phyloP scores from a whole-genome alignment of 495 filamentous ascomycete genomes.

The Trichoderma asperelloides region DNA sequence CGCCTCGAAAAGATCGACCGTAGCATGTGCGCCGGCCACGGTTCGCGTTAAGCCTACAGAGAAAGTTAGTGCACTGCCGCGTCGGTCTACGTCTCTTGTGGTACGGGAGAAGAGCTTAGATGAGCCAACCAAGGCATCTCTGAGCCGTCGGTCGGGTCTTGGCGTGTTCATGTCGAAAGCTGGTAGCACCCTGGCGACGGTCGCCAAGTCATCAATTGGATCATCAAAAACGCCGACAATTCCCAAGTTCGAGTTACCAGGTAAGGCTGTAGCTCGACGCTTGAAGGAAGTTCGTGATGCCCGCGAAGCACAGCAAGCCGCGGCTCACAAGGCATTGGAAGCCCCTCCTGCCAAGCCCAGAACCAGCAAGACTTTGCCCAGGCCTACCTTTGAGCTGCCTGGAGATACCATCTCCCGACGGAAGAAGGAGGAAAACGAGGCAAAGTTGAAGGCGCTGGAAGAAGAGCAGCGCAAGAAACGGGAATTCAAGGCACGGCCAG shows the following conservation, averaged over 20 bases:
- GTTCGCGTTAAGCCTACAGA: constrained; percentile 21
- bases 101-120: constrained; percentile 17
- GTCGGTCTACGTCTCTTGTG: constrained; percentile 27
- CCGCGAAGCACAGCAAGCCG: constrained; percentile 21
- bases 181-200: neutral
- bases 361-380: constrained; percentile 48
- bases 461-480: constrained; percentile 48
- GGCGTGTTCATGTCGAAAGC: neutral
- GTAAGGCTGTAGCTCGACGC: constrained; percentile 59
- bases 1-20: constrained; percentile 13
- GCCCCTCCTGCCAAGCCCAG: constrained; percentile 40
- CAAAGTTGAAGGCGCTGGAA: constrained; percentile 50
- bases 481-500: constrained; percentile 57
- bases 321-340: constrained; percentile 26
- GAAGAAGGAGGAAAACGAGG: constrained; percentile 58
- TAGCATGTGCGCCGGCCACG: constrained; percentile 5
- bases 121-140: neutral
- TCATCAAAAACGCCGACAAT: constrained; percentile 54
- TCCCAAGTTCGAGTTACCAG: constrained; percentile 62
- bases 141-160: neutral
- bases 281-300: constrained; percentile 34
- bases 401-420: constrained; percentile 64
- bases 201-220: constrained; percentile 34
- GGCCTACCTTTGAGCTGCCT: constrained; percentile 58
- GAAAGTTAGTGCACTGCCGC: constrained; percentile 19